A percentile compares a stretch with the other conserved stretches of the same genome.
Conservation (phyloP, 177 flowering plant species). For the Vitis hybrid region DNA sequence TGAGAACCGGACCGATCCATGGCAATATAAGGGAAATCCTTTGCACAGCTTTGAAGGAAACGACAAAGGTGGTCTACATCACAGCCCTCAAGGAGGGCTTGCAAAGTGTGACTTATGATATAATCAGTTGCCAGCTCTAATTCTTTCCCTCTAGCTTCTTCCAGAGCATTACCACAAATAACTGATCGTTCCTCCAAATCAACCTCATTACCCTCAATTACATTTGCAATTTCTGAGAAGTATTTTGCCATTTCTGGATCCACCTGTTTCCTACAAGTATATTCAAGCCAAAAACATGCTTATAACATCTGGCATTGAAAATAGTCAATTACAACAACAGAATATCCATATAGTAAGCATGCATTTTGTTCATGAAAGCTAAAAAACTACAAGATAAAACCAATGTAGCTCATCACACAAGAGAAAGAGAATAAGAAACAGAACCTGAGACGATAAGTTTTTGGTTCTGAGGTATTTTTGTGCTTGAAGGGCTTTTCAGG, state of each 20-base stretch:
- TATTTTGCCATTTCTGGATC: conserved; percentile 83
- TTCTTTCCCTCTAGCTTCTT: conserved; percentile 86
- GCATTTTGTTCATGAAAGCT: background rate
- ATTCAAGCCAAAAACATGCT: background rate
- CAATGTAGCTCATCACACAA: background rate
- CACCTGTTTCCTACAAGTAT: conserved; percentile 64
- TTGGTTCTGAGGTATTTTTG: conserved; percentile 18
- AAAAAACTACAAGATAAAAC: background rate
- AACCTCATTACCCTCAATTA: conserved; percentile 61
- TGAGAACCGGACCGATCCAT: conserved; percentile 88
- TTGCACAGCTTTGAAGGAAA: conserved; percentile 66
- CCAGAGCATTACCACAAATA: conserved; percentile 87
- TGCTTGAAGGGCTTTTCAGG: conserved; percentile 25
- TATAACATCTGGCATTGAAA: background rate
- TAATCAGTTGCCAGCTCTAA: conserved; percentile 86
- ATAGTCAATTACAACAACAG: background rate
- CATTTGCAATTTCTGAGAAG: conserved; percentile 76
- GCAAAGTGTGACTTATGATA: conserved; percentile 69
- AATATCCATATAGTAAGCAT: background rate
- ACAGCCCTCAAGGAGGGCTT: conserved; percentile 80
- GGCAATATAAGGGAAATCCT: conserved; percentile 62
- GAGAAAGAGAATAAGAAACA: background rate
- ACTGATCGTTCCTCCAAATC: conserved; percentile 64
- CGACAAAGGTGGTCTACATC: conserved; percentile 66
- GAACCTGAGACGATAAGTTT: conserved; percentile 48